These are phyloP conservation scores for Fomitopsis betulina DNA, from an alignment of 1,284 basidiomycete species.

Conservation along the genomic window DNA sequence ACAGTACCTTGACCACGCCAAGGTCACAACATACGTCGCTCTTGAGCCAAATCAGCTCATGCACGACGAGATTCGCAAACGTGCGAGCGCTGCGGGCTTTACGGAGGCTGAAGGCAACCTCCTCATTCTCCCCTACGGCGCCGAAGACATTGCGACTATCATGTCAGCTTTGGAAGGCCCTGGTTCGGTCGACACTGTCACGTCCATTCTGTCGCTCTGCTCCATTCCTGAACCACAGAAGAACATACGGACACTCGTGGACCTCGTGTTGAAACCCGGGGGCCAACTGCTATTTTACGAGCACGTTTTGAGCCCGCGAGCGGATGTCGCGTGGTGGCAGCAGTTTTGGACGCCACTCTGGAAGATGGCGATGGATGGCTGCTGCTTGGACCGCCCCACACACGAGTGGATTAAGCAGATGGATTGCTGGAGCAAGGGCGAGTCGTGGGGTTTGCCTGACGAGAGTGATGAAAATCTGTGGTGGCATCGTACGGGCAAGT, in stretches of 20 bases:
- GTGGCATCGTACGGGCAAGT: slow-evolving; percentile 51
- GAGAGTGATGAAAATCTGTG: slow-evolving; percentile 48
- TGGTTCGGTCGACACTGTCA: slow-evolving; percentile 46
- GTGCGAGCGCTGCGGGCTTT: slow-evolving; percentile 48
- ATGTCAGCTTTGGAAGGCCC: slow-evolving; percentile 34
- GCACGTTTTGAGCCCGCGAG: slow-evolving; percentile 49
- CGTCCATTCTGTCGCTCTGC: slow-evolving; percentile 58
- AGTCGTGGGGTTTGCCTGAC: slow-evolving; percentile 40
- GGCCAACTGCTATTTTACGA: slow-evolving; percentile 61
- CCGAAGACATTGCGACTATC: slow-evolving; percentile 48
- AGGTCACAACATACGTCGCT: slow-evolving; percentile 60
- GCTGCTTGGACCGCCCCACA: slow-evolving; percentile 53
- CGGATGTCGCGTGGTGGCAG: slow-evolving; percentile 65
- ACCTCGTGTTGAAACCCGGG: slow-evolving; percentile 48
- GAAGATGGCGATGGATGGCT: slow-evolving; percentile 53
- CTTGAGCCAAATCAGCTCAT: slow-evolving; percentile 64
- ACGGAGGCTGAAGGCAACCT: slow-evolving; percentile 41
- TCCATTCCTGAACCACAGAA: slow-evolving; percentile 47
- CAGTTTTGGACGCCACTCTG: slow-evolving; percentile 64
- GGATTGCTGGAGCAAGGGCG: slow-evolving; percentile 37
- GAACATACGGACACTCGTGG: slow-evolving; percentile 39
- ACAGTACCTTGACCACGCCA: slow-evolving; percentile 50
- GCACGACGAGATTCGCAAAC: slow-evolving; percentile 48
- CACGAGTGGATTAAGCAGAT: slow-evolving; percentile 46
- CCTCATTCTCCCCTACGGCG: slow-evolving; percentile 47